Evolutionary conservation across 2,329 filamentous ascomycete genomes (phyloP), one percentile per base, ranked within the genome.

Genomic region (Fusarium oxysporum): DNA sequence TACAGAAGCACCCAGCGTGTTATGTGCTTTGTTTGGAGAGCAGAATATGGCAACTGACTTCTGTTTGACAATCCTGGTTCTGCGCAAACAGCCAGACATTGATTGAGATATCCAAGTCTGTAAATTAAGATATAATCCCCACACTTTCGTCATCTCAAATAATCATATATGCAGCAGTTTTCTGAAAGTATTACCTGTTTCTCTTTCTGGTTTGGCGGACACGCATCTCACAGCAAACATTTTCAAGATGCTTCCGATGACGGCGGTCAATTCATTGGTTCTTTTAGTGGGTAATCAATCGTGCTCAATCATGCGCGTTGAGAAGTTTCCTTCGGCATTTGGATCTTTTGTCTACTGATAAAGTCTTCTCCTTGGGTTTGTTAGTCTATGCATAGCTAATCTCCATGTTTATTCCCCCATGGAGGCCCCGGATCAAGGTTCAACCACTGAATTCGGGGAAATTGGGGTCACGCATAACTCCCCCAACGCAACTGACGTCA

Each of bases 361-460:
- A 38, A 21, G 10, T 13, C 23, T 32, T 37, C 23, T 12, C 33
- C 44, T 38, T 28, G 21, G 17, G 6, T 53, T 53, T 40, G 1
- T 17, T 38, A 9, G 44, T 17, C 21, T 25, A 59, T 53, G 25
- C 44, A 59, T 21, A 58, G 43, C 21, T 59, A 53, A 59, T 59
- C 44, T 51, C 56, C 56, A 51, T 53, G 32, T 50, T 59, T 59
- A 38, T 40, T 51, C 55, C 54, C 45, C 60, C 60, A 13, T 57
- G 48, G 11, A 47, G 35, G 62, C 44, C 62, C 45, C 40, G 64
- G 64, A 67, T 67, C 64, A 67, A 67, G 53, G 33, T 56, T 67
- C 64, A 45, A 37, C 64, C 62, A 41, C 30, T 25, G n/a, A 50
- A 32, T n/a, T 44, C 25, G 51, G 53, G 64, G 51, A 43, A 66